Conservation (phyloP, 805 yeast species). For the Grigorovia yakushimaensis region DNA sequence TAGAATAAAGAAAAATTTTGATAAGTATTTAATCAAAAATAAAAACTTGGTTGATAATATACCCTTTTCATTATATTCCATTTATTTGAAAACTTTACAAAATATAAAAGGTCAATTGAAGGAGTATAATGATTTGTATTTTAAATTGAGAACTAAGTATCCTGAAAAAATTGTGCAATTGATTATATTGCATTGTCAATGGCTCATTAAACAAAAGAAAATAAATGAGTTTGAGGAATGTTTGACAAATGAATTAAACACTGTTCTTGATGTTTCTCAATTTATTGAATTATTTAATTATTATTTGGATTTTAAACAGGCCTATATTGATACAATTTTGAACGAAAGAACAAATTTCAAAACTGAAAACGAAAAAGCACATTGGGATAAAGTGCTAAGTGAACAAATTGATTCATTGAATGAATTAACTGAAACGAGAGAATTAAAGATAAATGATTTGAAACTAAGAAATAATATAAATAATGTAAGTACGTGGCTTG, state of each 20-base stretch:
- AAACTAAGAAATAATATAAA: slow-evolving; percentile 51
- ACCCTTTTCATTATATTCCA: slow-evolving; percentile 9
- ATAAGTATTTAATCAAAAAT: slow-evolving; percentile 6
- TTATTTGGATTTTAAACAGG: slow-evolving; percentile 43
- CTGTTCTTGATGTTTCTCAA: slow-evolving; percentile 45
- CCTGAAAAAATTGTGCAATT: slow-evolving; percentile 53
- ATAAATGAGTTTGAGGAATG: slow-evolving; percentile 32
- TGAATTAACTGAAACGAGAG: slow-evolving; percentile 44
- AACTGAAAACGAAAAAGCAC: slow-evolving; percentile 10
- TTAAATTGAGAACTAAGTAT: slow-evolving; percentile 26
- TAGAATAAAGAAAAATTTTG: slow-evolving; percentile 8
- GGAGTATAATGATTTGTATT: slow-evolving; percentile 25
- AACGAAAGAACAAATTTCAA: slow-evolving; percentile 8
- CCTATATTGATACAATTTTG: slow-evolving; percentile 1
- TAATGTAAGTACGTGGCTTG: slow-evolving; percentile 59
- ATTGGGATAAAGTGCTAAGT: slow-evolving; percentile 33
- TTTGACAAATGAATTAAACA: slow-evolving; percentile 34
- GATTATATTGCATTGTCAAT: slow-evolving; percentile 39
- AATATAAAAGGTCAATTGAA: slow-evolving; percentile 4
- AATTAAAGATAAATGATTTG: slow-evolving; percentile 48
- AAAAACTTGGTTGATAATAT: slow-evolving; percentile 5
- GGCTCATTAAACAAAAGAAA: slow-evolving; percentile 30
- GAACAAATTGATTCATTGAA: slow-evolving; percentile 39
- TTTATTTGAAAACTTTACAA: slow-evolving; percentile 11
- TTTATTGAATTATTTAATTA: slow-evolving; percentile 57